A percentile compares a stretch with the other conserved stretches of the same genome.
These are phyloP conservation scores for Colletotrichum limetticola DNA, from an alignment of 2,329 filamentous ascomycete genomes.

Conservation along the genomic window DNA sequence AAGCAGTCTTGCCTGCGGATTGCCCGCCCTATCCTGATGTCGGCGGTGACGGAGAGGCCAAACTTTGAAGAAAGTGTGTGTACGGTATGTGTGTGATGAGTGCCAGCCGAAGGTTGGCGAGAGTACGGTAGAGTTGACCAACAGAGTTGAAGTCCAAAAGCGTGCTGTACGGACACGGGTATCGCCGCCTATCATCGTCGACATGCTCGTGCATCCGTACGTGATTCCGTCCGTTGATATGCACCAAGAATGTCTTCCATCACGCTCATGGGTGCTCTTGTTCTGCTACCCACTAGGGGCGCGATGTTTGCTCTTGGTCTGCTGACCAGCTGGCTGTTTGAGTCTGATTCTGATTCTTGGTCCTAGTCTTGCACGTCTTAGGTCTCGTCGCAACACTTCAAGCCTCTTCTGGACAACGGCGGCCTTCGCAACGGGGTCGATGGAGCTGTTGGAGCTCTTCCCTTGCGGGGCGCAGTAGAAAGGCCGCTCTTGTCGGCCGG, in stretches of 20 bases:
- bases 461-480: slow-evolving; percentile 1
- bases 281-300: neutral
- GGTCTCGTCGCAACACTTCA: slow-evolving; percentile 15
- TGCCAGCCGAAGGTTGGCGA: neutral
- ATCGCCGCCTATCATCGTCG: neutral
- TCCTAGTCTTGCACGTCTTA: neutral
- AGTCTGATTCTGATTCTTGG: slow-evolving; percentile 14
- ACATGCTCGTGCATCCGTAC: neutral
- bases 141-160: slow-evolving; percentile 10
- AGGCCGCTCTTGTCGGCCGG: slow-evolving; percentile 13
- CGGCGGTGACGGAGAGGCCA: neutral
- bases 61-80: neutral
- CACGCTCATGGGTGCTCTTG: neutral
- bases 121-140: neutral
- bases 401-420: slow-evolving; percentile 22
- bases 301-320: slow-evolving; percentile 20
- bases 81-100: neutral
- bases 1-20: neutral
- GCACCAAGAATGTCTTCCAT: neutral
- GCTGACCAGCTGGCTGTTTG: slow-evolving; percentile 10
- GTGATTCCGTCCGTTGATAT: neutral
- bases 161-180: neutral
- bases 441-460: slow-evolving; percentile 11
- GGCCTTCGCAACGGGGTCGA: neutral
- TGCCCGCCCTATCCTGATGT: neutral